Conservation (phyloP, 2,329 filamentous ascomycete species). For the Pseudocercospora fuligena region DNA sequence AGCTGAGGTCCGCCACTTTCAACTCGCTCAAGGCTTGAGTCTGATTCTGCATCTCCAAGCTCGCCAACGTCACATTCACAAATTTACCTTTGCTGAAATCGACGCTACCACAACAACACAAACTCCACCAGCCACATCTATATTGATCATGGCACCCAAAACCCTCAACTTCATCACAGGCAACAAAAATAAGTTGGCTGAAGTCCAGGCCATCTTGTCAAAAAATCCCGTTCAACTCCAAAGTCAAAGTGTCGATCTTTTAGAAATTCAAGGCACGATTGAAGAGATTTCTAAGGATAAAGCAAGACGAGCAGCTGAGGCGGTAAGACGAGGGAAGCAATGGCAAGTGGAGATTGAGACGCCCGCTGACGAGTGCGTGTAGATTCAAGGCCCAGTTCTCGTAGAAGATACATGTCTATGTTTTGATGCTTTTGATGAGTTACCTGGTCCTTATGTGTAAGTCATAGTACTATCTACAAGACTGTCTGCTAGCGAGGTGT, state of each 20-base stretch:
- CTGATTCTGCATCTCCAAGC: not conserved
- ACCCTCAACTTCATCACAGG: conserved; percentile 92
- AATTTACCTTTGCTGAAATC: not conserved
- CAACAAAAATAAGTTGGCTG: conserved; percentile 90
- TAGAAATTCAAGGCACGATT: conserved; percentile 89
- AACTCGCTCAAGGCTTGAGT: too few relatives aligned
- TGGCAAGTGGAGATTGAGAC: not conserved
- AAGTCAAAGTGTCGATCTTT: conserved; percentile 76
- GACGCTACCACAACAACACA: conserved; percentile 9
- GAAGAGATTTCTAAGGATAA: conserved; percentile 92
- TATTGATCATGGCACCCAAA: conserved; percentile 46
- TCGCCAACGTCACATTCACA: not conserved
- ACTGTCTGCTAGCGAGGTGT: not conserved
- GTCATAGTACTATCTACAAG: conserved; percentile 37
- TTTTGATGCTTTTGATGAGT: conserved; percentile 86
- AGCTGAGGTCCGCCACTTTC: not conserved
- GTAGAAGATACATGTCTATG: conserved; percentile 96
- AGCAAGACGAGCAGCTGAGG: conserved; percentile 77
- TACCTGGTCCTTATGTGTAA: conserved; percentile 96
- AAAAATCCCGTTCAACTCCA: conserved; percentile 70
- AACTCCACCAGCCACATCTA: too few relatives aligned
- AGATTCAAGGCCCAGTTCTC: conserved; percentile 85
- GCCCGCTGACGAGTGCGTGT: not conserved
- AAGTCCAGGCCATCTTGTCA: conserved; percentile 86
- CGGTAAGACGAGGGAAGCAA: conserved; percentile 60